phyloP scores from a whole-genome alignment of 2,329 filamentous ascomycete species.

The Talaromyces sp. region DNA sequence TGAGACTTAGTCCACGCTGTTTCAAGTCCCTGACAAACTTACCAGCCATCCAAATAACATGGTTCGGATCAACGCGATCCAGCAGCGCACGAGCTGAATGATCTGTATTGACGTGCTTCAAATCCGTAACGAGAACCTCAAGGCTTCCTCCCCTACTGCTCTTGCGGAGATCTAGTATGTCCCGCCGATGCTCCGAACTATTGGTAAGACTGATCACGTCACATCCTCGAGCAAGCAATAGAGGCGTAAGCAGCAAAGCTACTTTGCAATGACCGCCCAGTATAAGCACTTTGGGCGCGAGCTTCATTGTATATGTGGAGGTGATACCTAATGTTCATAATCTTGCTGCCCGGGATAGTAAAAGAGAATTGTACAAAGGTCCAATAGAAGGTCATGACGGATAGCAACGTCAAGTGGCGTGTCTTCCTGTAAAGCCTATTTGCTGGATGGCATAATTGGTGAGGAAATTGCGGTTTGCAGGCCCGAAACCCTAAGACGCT shows the following conservation, averaged over 20 bases:
- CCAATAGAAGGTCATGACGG: neutral
- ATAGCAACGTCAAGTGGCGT: neutral
- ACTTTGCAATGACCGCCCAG: conserved; percentile 80
- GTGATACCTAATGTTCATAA: too few relatives aligned
- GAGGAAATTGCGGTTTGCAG: neutral
- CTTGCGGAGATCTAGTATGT: conserved; percentile 56
- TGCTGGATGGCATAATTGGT: neutral
- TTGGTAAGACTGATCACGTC: conserved; percentile 75
- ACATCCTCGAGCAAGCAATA: conserved; percentile 71
- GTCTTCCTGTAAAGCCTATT: neutral
- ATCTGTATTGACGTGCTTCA: conserved; percentile 67
- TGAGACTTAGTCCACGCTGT: neutral
- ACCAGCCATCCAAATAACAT: conserved; percentile 48
- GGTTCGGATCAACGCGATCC: conserved; percentile 41
- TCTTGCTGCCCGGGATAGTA: too few relatives aligned
- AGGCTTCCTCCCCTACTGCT: conserved; percentile 59
- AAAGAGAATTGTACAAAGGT: too few relatives aligned
- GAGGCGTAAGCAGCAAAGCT: conserved; percentile 68
- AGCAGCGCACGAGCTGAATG: conserved; percentile 62
- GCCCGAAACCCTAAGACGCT: neutral
- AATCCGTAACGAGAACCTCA: conserved; percentile 66
- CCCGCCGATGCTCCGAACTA: conserved; percentile 60
- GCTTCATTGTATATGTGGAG: neutral
- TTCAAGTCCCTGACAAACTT: conserved; percentile 16
- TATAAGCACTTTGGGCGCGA: conserved; percentile 55